Evolutionary conservation across 192 early-diverging fungal species (phyloP).

Genomic region (Entomortierella chlamydospora): DNA sequence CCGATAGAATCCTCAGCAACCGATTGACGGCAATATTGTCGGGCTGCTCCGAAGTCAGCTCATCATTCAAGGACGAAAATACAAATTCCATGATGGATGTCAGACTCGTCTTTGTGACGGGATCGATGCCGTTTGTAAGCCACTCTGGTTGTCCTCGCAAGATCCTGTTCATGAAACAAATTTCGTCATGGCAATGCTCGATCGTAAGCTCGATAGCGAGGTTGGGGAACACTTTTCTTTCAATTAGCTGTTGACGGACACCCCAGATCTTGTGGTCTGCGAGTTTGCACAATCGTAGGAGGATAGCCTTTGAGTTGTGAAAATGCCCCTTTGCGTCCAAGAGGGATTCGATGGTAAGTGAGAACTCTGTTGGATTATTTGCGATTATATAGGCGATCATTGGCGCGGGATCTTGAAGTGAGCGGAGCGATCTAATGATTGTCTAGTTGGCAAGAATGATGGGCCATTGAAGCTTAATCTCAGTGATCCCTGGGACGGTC

Average conservation of each 20-base stretch:
- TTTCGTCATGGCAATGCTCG: conserved; percentile 52
- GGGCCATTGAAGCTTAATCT: neutral
- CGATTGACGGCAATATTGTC: conserved; percentile 33
- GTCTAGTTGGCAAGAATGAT: conserved; percentile 6
- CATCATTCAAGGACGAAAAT: conserved; percentile 49
- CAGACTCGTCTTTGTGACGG: conserved; percentile 34
- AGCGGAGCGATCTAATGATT: conserved; percentile 11
- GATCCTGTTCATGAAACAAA: conserved; percentile 48
- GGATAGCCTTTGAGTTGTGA: conserved; percentile 22
- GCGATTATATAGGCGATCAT: conserved; percentile 29
- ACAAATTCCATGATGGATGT: conserved; percentile 50
- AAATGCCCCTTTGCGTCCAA: neutral
- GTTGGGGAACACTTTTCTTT: conserved; percentile 31
- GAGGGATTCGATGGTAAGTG: conserved; percentile 22
- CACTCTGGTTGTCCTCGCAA: conserved; percentile 45
- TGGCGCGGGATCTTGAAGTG: conserved; percentile 22
- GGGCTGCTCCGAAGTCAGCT: conserved; percentile 18
- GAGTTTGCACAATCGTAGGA: conserved; percentile 40
- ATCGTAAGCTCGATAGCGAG: conserved; percentile 47
- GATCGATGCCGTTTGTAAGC: conserved; percentile 32
- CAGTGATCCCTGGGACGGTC: neutral
- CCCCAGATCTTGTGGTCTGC: conserved; percentile 40
- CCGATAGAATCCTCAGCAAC: conserved; percentile 39
- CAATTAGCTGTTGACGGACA: conserved; percentile 37
- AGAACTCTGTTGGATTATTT: conserved; percentile 30